Evolutionary conservation across 345 rosid genomes (phyloP).

Genomic region (Diplotaxis tenuifolia): DNA sequence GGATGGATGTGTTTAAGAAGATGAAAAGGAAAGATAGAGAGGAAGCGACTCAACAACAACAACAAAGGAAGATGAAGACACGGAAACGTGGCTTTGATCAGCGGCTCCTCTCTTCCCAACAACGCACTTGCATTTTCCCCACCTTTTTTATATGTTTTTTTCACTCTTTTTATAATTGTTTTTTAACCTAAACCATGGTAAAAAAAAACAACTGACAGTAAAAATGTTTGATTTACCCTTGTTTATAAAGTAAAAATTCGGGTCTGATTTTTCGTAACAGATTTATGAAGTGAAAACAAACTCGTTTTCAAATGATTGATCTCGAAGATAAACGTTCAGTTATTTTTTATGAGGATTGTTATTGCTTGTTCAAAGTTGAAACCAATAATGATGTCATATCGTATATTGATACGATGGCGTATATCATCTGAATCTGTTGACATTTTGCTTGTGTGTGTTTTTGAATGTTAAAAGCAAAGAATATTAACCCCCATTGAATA

Average conservation of each 20-base stretch:
- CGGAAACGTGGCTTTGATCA: slow-evolving; percentile 32
- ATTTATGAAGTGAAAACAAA: neutral
- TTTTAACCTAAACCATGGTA: neutral
- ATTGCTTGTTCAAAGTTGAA: neutral
- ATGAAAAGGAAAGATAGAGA: slow-evolving; percentile 15
- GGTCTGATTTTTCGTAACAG: neutral
- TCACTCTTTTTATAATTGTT: neutral
- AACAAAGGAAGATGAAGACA: slow-evolving; percentile 7
- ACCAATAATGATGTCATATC: neutral
- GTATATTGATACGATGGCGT: neutral
- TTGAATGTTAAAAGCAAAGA: neutral
- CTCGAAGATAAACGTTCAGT: neutral
- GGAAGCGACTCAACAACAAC: slow-evolving; percentile 8
- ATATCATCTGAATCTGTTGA: neutral
- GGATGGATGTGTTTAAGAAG: slow-evolving; percentile 18
- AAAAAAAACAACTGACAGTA: neutral
- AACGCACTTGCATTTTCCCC: neutral
- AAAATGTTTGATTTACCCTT: no score
- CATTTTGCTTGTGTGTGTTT: neutral
- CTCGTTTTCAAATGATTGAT: neutral
- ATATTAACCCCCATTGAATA: neutral
- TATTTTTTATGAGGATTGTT: neutral
- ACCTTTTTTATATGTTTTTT: neutral
- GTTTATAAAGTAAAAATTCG: no score
- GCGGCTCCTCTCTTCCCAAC: slow-evolving; percentile 21